Percentiles rank a stretch among this genome's conserved stretches.
Evolutionary conservation across 1,139 yeast species (phyloP).

Genomic region (Pichia sp.): DNA sequence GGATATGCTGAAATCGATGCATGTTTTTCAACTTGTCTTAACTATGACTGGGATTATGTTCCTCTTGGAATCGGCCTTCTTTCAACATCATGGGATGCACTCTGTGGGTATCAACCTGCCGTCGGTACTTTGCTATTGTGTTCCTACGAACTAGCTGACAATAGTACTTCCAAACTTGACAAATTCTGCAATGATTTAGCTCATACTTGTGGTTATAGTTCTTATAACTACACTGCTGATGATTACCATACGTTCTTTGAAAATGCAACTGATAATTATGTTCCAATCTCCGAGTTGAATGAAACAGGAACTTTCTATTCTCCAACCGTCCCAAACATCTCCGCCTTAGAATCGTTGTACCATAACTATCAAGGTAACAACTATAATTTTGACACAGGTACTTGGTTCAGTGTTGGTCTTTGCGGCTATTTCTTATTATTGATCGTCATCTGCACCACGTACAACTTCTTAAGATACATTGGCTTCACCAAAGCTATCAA

Average conservation of each 20-base stretch:
- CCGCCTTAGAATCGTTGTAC: conserved; percentile 13
- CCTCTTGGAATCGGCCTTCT: conserved; percentile 2
- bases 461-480: conserved; percentile 26
- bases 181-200: conserved; percentile 20
- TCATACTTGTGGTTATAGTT: no score
- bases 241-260: no score
- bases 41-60: neutral
- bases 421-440: conserved; percentile 38
- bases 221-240: no score
- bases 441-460: conserved; percentile 27
- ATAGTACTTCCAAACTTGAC: conserved; percentile 15
- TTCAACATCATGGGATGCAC: conserved; percentile 16
- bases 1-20: no score
- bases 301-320: conserved; percentile 19
- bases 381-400: conserved; percentile 24
- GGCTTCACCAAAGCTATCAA: conserved; percentile 19
- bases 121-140: conserved; percentile 30
- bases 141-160: conserved; percentile 18
- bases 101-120: conserved; percentile 28
- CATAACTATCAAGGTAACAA: conserved; percentile 14
- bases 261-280: no score
- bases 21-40: no score
- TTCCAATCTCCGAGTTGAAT: no score
- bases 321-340: conserved; percentile 18
- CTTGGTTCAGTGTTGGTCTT: conserved; percentile 38